Evolutionary conservation across 129 eudicot genomes (phyloP).

Genomic region (Chrysanthemum lavandulifolium): DNA sequence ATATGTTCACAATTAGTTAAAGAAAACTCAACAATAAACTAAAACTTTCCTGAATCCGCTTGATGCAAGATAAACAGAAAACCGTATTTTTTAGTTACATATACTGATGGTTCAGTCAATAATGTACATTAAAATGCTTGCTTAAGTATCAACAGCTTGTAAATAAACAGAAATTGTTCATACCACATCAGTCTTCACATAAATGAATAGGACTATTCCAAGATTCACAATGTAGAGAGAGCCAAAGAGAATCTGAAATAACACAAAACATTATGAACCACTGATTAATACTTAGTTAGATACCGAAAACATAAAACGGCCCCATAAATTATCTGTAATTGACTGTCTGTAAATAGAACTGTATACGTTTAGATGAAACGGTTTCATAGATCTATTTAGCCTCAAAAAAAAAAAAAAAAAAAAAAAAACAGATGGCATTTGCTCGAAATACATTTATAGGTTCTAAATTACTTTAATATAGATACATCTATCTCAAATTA

Average conservation of each 20-base stretch:
- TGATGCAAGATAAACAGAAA: constrained; percentile 38
- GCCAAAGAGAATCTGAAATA: constrained; percentile 74
- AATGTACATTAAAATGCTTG: neutral
- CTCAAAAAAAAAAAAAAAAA: neutral
- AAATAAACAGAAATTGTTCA: constrained; percentile 18
- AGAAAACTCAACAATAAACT: too few species aligned
- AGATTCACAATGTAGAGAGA: constrained; percentile 82
- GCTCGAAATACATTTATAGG: neutral
- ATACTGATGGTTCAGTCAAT: neutral
- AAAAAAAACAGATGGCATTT: neutral
- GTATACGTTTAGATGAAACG: neutral
- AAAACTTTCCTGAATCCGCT: too few species aligned
- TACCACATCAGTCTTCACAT: constrained; percentile 93
- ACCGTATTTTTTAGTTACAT: neutral
- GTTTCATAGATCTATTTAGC: neutral
- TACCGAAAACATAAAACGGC: neutral
- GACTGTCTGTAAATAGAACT: neutral
- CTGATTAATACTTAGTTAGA: neutral
- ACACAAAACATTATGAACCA: constrained; percentile 22
- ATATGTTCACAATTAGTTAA: too few species aligned
- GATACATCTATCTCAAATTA: neutral
- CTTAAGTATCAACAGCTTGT: too few species aligned
- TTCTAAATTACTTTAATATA: neutral
- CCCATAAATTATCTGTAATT: neutral
- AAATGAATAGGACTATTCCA: constrained; percentile 64